Conservation (phyloP, 306 rosid genomes). For the Canavalia gladiata region DNA sequence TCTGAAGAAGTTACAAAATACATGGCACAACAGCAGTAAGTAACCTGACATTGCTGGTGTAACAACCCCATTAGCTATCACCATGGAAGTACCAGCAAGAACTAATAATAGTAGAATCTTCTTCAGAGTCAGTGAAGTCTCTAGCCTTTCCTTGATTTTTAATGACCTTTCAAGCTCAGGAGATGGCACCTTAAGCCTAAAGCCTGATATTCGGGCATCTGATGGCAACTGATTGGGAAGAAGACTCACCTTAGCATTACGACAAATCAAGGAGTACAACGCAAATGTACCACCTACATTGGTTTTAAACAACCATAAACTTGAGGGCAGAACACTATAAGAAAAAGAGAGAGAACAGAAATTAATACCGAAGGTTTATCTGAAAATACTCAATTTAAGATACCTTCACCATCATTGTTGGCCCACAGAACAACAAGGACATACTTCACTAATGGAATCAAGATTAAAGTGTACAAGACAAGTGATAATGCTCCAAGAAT, state of each 20-base stretch:
- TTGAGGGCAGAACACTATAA: constrained; percentile 9
- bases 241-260: constrained; percentile 98
- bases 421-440: constrained; percentile 96
- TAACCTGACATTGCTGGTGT: constrained; percentile 97
- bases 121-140: constrained; percentile 83
- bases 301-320: constrained; percentile 46
- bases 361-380: background rate
- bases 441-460: constrained; percentile 94
- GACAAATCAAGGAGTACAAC: constrained; percentile 96
- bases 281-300: constrained; percentile 99
- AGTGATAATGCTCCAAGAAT: constrained; percentile 93
- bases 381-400: constrained; percentile 22
- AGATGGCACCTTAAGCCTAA: constrained; percentile 96
- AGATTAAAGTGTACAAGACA: constrained; percentile 87
- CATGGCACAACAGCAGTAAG: constrained; percentile 28
- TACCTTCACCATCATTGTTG: constrained; percentile 98
- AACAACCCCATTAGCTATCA: constrained; percentile 96
- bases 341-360: constrained; percentile 7
- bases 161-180: constrained; percentile 97
- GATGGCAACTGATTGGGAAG: constrained; percentile 98
- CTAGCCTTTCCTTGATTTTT: constrained; percentile 93
- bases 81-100: constrained; percentile 99
- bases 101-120: constrained; percentile 84
- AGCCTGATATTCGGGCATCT: constrained; percentile 94
- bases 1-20: constrained; percentile 33